These are phyloP conservation scores for Rhynchosporium graminicola DNA, from an alignment of 2,329 filamentous ascomycete genomes.

Conservation along the genomic window DNA sequence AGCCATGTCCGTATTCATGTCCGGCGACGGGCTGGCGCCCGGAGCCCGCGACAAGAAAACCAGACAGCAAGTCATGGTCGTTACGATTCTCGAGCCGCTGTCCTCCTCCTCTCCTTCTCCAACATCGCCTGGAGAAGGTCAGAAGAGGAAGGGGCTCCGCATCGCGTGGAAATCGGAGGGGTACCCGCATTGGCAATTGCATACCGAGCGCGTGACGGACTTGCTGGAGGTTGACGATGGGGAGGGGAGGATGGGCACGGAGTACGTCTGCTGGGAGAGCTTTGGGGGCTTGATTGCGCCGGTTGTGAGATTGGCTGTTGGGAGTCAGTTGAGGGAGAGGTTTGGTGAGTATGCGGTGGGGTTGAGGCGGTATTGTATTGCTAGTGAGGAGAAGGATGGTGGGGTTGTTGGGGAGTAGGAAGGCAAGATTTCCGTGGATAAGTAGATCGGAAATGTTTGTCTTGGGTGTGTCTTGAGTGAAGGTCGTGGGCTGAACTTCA, in stretches of 20 bases:
- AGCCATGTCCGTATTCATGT: constrained; percentile 31
- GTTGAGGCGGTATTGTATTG: constrained; percentile 41
- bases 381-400: background rate
- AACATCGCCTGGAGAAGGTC: background rate
- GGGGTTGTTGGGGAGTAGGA: background rate
- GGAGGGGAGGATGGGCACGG: constrained; percentile 40
- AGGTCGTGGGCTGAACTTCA: no score
- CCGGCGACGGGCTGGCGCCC: constrained; percentile 26
- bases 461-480: no score
- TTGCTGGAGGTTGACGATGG: constrained; percentile 44
- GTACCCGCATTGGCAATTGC: constrained; percentile 41
- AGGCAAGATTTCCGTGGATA: no score
- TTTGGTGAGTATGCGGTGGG: constrained; percentile 46
- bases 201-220: constrained; percentile 48
- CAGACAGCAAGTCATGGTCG: constrained; percentile 22
- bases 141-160: constrained; percentile 29
- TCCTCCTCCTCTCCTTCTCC: background rate
- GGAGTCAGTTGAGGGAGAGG: constrained; percentile 40
- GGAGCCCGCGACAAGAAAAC: constrained; percentile 19
- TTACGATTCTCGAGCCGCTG: constrained; percentile 23
- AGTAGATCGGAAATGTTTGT: no score
- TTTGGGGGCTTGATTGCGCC: constrained; percentile 45
- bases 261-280: constrained; percentile 50
- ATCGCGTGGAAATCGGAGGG: constrained; percentile 45
- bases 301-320: constrained; percentile 41